Evolutionary conservation across 73 alveolate genomes (phyloP).

Genomic region (Stentor coeruleus): DNA sequence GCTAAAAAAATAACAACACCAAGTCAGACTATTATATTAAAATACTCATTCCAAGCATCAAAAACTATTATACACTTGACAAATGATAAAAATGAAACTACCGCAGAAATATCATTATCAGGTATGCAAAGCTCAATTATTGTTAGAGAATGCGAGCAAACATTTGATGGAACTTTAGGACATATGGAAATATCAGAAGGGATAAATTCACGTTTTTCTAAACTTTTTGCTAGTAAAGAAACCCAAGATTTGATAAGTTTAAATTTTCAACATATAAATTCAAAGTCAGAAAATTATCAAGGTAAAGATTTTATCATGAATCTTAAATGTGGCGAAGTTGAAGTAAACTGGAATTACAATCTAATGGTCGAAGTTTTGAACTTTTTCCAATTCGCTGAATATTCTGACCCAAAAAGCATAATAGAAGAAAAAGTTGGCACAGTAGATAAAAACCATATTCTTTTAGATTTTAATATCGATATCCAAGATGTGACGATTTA

Average conservation of each 20-base stretch:
- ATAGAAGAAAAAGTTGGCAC: not conserved
- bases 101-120: no score
- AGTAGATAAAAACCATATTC: not conserved
- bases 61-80: not conserved
- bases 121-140: not conserved
- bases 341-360: conserved; percentile 4
- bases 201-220: no score
- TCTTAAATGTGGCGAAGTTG: not conserved
- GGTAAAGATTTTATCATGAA: not conserved
- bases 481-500: not conserved
- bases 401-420: conserved; percentile 1
- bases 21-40: not conserved
- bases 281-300: not conserved
- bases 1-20: not conserved
- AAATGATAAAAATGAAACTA: not conserved
- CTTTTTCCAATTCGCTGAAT: conserved; percentile 22
- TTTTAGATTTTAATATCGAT: not conserved
- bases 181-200: not conserved
- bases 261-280: not conserved
- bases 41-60: not conserved
- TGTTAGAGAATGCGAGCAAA: not conserved
- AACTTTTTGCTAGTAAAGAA: not conserved
- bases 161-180: not conserved
- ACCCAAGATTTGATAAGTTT: not conserved
- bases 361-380: not conserved